phyloP scores from a whole-genome alignment of 1,139 yeast genomes.

The Candida sp. region DNA sequence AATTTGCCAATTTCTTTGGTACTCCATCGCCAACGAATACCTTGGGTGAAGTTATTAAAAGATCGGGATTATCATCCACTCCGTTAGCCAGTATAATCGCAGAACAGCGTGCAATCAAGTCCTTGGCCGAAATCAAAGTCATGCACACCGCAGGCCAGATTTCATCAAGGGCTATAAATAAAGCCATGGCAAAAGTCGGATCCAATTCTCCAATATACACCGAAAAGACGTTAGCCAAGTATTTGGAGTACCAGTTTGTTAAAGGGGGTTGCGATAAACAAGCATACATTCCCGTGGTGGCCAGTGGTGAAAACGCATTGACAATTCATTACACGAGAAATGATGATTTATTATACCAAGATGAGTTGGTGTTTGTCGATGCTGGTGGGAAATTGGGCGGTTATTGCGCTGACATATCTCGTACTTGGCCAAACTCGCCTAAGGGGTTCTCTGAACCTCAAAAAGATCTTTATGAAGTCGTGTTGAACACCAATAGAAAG shows the following conservation, averaged over 20 bases:
- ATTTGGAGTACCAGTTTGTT: conserved; percentile 76
- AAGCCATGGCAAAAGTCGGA: conserved; percentile 66
- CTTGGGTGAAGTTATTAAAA: conserved; percentile 17
- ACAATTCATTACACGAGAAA: conserved; percentile 91
- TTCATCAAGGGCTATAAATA: conserved; percentile 79
- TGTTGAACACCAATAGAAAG: conserved; percentile 73
- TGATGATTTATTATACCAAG: conserved; percentile 70
- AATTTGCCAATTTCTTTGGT: conserved; percentile 13
- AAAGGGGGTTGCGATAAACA: conserved; percentile 85
- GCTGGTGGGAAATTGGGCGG: conserved; percentile 97
- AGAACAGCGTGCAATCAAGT: conserved; percentile 64
- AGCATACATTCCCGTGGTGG: conserved; percentile 96
- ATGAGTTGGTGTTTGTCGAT: conserved; percentile 87
- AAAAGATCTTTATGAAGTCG: conserved; percentile 83
- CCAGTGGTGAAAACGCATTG: conserved; percentile 84
- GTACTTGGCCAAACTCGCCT: conserved; percentile 89
- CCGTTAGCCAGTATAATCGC: conserved; percentile 51
- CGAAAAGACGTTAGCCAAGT: conserved; percentile 81
- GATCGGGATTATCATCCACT: conserved; percentile 31
- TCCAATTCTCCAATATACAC: conserved; percentile 46
- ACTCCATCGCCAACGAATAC: conserved; percentile 9
- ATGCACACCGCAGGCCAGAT: conserved; percentile 83
- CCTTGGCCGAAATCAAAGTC: conserved; percentile 68
- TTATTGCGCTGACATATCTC: conserved; percentile 91
- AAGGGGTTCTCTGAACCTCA: conserved; percentile 74